Base-by-base conservation (phyloP, 208 protist species). In the Crithidia acanthocephali region DNA sequence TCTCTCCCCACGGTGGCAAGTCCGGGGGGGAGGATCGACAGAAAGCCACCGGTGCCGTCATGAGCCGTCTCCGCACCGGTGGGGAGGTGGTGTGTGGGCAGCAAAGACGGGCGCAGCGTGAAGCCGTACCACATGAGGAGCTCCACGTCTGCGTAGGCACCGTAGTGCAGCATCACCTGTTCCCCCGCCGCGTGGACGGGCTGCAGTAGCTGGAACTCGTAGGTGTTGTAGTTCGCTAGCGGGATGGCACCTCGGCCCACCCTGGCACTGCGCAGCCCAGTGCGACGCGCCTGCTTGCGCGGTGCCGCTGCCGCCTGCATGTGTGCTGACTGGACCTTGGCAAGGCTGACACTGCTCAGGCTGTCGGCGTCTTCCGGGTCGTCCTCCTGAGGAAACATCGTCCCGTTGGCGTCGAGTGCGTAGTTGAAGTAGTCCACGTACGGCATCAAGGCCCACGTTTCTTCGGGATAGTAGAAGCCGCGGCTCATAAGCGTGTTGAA, bases 361-460 rank as follows among this genome's bases (percentile, higher is more conserved):
- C 65, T 55, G 32, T 32, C 37, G 0, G 64, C 48, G 37, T 78
- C 72, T 2, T 66, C 50, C 9, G 63, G 35, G 23, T 61, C 66
- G 44, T 79, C 55, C 27, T 61, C 64, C 47, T 78, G 53, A 8
- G 45, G 50, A 30, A 51, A 75, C 85, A 95, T 94, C 35, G 79
- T 88, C 58, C 76, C 83, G 71, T 95, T 96, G 9, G 84, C 78
- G 15, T 77, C 50, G 30, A 91, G 60, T 2, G 84, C 80, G 75
- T 97, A 95, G 81, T 97, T 97, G 80, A 97, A 96, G 81, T 97
- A 97, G 74, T 97, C 93, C 23, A 95, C 87, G 68, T 76, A 97
- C 30, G 93, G 93, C 73, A 97, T 97, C 83, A 97, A 79, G 22
- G 81, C 88, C 93, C 93, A 97, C n/a, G 92, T 82, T 44, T 93